Conservation (phyloP, 2,329 filamentous ascomycete genomes). For the Cytospora piceae region DNA sequence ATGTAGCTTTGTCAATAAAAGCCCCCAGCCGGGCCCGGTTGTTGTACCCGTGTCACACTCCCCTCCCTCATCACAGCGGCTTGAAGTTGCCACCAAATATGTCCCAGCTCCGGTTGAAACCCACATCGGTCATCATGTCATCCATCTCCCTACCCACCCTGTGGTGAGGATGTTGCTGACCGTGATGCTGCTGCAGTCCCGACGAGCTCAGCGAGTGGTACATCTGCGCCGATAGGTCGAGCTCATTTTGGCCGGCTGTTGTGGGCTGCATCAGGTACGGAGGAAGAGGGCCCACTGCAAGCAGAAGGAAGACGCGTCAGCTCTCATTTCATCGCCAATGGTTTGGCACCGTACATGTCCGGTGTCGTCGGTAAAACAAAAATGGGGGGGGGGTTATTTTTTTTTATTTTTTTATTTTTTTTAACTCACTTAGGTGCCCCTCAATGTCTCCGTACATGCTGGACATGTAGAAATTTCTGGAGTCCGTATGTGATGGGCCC, state of each 20-base stretch:
- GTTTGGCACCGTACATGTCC: background rate
- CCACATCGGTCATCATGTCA: conserved; percentile 54
- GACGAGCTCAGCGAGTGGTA: conserved; percentile 50
- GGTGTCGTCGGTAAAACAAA: background rate
- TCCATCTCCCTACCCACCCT: conserved; percentile 49
- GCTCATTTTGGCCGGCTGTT: conserved; percentile 44
- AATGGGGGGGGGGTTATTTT: background rate
- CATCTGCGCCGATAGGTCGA: conserved; percentile 50
- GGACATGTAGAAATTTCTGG: conserved; percentile 54
- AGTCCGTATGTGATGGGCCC: conserved; percentile 39
- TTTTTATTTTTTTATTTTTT: background rate
- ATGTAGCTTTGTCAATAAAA: background rate
- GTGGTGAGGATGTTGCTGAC: conserved; percentile 41
- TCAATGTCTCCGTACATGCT: conserved; percentile 68
- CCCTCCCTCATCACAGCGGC: conserved; percentile 24
- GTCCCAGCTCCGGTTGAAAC: conserved; percentile 51
- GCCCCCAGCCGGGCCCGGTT: background rate
- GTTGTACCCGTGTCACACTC: background rate
- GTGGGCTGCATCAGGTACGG: conserved; percentile 68
- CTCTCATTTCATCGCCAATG: background rate
- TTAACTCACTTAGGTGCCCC: conserved; percentile 60
- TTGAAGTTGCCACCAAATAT: conserved; percentile 44
- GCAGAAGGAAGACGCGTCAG: conserved; percentile 1
- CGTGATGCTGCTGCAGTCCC: conserved; percentile 41
- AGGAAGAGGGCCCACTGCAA: conserved; percentile 63